Evolutionary conservation across 306 rosid species (phyloP).

Genomic region (Urtica urens): DNA sequence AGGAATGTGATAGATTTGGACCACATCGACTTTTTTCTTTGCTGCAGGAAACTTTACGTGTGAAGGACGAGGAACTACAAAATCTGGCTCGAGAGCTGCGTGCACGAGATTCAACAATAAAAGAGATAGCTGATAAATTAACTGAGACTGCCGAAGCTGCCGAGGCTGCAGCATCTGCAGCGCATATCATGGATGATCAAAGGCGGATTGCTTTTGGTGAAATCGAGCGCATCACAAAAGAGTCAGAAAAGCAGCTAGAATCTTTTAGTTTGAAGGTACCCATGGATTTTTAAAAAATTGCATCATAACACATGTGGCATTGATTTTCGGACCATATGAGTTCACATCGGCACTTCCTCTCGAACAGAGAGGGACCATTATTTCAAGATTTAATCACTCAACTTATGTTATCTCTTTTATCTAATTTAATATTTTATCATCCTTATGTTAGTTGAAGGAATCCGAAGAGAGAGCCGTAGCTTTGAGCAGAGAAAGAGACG

Average conservation of each 20-base stretch:
- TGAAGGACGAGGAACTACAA: slow-evolving; percentile 93
- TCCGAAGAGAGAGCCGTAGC: slow-evolving; percentile 39
- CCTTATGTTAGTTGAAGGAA: slow-evolving; percentile 48
- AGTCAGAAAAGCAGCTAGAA: slow-evolving; percentile 49
- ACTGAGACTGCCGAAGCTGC: slow-evolving; percentile 99
- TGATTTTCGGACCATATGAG: too few relatives aligned
- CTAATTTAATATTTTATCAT: slow-evolving; percentile 9
- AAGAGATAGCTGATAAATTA: slow-evolving; percentile 79
- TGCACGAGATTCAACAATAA: slow-evolving; percentile 88
- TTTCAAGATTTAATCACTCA: too few relatives aligned
- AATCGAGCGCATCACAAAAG: slow-evolving; percentile 57
- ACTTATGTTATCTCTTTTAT: background rate
- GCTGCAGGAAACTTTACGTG: slow-evolving; percentile 83
- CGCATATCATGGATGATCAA: slow-evolving; percentile 84
- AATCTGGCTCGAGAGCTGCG: slow-evolving; percentile 88
- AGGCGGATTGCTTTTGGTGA: slow-evolving; percentile 65
- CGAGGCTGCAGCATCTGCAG: slow-evolving; percentile 98
- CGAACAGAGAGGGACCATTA: too few relatives aligned
- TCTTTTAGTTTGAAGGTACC: slow-evolving; percentile 49
- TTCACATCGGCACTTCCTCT: too few relatives aligned
- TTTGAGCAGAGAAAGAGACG: slow-evolving; percentile 70
- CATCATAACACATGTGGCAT: too few relatives aligned
- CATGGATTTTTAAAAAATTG: too few relatives aligned
- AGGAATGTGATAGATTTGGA: too few relatives aligned
- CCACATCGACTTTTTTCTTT: slow-evolving; percentile 9